phyloP scores from a whole-genome alignment of 2,329 filamentous ascomycete genomes.

The Microdochium bolleyi region DNA sequence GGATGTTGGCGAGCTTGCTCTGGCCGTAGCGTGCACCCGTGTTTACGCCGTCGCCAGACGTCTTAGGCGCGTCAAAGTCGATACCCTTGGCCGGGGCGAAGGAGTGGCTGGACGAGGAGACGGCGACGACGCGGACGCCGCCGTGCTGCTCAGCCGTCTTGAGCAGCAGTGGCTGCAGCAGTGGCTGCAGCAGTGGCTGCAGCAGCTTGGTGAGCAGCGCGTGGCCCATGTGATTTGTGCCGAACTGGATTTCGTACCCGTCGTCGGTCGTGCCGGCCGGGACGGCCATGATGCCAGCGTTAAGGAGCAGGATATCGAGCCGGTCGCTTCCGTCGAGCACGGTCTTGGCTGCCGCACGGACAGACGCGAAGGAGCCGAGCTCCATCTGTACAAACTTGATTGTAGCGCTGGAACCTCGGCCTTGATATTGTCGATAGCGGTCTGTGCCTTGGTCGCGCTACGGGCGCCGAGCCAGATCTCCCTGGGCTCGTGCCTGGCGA shows the following conservation, averaged over 20 bases:
- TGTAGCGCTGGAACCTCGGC: too few species aligned
- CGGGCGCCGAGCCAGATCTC: too few species aligned
- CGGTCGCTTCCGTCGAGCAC: too few species aligned
- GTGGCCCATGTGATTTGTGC: conserved; percentile 34
- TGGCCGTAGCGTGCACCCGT: conserved; percentile 33
- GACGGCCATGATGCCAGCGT: conserved; percentile 23
- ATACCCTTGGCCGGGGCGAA: conserved; percentile 16
- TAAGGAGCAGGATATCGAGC: not conserved
- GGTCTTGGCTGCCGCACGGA: too few species aligned
- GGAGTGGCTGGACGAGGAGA: conserved; percentile 13
- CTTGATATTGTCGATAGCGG: too few species aligned
- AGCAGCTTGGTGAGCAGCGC: conserved; percentile 27
- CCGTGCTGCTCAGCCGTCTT: not conserved
- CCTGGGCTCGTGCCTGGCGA: too few species aligned
- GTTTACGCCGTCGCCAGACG: conserved; percentile 12
- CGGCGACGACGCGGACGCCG: conserved; percentile 14
- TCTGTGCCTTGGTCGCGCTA: too few species aligned
- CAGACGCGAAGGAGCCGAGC: too few species aligned
- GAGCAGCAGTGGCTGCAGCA: conserved; percentile 8
- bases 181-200: not conserved
- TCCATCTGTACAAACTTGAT: too few species aligned
- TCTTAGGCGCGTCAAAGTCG: conserved; percentile 1
- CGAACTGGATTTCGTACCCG: conserved; percentile 35
- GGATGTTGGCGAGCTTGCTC: conserved; percentile 38
- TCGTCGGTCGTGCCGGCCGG: conserved; percentile 23